These are phyloP conservation scores for Cylindricascospora bacillispora DNA, from an alignment of 1,139 yeast genomes.

Conservation along the genomic window DNA sequence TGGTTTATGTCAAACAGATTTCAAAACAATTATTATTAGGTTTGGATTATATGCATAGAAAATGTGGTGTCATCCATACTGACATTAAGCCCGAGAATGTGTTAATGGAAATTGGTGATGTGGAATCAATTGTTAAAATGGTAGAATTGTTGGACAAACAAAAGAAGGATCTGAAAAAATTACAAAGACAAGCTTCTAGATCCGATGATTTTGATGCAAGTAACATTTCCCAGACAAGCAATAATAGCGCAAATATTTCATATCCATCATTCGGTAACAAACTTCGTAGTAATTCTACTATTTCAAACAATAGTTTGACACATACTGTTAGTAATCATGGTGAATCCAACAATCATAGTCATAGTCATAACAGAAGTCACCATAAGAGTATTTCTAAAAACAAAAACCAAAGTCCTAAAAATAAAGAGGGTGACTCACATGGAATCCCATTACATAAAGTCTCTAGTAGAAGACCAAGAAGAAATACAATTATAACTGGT, in stretches of 20 bases:
- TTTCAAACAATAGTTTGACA: not conserved
- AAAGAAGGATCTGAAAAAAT: constrained; percentile 31
- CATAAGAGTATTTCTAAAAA: not conserved
- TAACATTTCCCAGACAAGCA: constrained; percentile 1
- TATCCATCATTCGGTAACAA: not conserved
- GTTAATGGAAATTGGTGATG: constrained; percentile 60
- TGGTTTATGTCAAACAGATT: constrained; percentile 59
- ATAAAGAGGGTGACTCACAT: not conserved
- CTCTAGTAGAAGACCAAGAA: constrained; percentile 41
- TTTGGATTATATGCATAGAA: constrained; percentile 57
- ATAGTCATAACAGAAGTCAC: not conserved
- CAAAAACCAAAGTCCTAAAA: not conserved
- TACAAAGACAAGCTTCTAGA: constrained; percentile 25
- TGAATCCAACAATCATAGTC: not conserved
- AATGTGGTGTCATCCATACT: constrained; percentile 68
- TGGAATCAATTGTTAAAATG: constrained; percentile 49
- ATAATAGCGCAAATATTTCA: too few relatives aligned
- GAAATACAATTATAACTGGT: constrained; percentile 72
- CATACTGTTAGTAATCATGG: not conserved
- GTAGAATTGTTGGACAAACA: constrained; percentile 44
- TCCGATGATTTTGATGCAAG: not conserved
- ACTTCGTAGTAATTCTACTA: not conserved
- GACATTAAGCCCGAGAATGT: constrained; percentile 74
- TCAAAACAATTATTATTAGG: constrained; percentile 57
- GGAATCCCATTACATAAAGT: constrained; percentile 1